Conservation (phyloP, 2,329 filamentous ascomycete species). For the Cladophialophora immunda region DNA sequence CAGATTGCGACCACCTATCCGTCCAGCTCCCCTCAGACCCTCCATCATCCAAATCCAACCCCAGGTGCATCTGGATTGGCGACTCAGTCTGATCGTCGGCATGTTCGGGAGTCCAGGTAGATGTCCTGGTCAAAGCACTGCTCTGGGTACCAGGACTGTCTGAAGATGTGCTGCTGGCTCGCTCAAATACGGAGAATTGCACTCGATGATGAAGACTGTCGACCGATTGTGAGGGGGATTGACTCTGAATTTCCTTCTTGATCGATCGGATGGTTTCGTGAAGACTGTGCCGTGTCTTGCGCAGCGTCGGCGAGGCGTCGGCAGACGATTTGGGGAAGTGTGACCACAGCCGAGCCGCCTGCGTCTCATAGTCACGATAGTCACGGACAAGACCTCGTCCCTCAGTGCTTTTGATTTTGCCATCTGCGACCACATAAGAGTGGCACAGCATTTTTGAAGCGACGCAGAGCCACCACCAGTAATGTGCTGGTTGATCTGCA, state of each 20-base stretch:
- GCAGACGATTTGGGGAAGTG: constrained; percentile 49
- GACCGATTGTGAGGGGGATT: constrained; percentile 53
- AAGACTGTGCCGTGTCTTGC: constrained; percentile 48
- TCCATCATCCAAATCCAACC: constrained; percentile 27
- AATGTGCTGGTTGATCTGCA: constrained; percentile 43
- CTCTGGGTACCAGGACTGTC: constrained; percentile 48
- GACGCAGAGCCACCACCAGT: constrained; percentile 54
- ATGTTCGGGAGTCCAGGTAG: constrained; percentile 40
- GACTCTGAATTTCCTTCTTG: constrained; percentile 51
- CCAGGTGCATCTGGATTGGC: constrained; percentile 35
- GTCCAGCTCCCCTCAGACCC: constrained; percentile 33
- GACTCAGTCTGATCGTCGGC: constrained; percentile 34
- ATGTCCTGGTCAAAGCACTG: constrained; percentile 36
- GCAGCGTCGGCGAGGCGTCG: constrained; percentile 44
- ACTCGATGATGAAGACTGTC: constrained; percentile 44
- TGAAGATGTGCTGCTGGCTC: constrained; percentile 56
- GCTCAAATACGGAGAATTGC: constrained; percentile 55
- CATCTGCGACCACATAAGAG: constrained; percentile 53
- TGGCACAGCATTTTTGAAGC: constrained; percentile 52
- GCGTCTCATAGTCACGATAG: constrained; percentile 58
- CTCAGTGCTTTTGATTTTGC: constrained; percentile 50
- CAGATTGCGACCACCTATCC: constrained; percentile 28
- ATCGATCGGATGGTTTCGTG: constrained; percentile 49
- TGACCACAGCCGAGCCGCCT: constrained; percentile 51
- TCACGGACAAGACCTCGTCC: constrained; percentile 54